Evolutionary conservation across 169 alveolate species (phyloP), one percentile per base, ranked within the genome.

Genomic region (Perkinsus olseni): DNA sequence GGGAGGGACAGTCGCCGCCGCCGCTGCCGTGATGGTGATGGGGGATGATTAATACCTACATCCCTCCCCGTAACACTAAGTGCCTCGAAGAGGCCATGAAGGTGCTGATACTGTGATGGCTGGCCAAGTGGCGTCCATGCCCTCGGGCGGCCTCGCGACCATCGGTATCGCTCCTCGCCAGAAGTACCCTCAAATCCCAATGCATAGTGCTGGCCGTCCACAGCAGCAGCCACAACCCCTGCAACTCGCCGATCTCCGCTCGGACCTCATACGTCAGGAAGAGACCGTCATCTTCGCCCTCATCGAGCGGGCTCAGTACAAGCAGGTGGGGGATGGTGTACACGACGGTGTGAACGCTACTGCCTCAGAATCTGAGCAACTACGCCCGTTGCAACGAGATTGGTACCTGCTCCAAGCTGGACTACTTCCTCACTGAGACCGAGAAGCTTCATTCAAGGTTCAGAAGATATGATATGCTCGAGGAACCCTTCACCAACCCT

Each of bases 211-310:
- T 8, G 17, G 82, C 17, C 1, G 31, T 62, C 62, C 24, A 45
- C 82, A 3, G 1, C 28, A 24, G 10, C 82, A 62, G 82, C 82
- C 82, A 3, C 31, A 62, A 24, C 82, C 82, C n/a, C 92, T 91
- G 28, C 36, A 91, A 17, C 92, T 91, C 38, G 8, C 62, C 92
- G 74, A 91, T 62, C 39, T 91, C 74, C 48, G 92, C 13, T 24
- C 38, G 37, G 92, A 91, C 20, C 92, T 91, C 1, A 91, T 91
- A 6, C 92, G 92, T 36, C 92, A 38, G 20, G 92, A 91, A 62
- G 92, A 91, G 92, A 91, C 92, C 38, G 36, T 91, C 50, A 91
- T 91, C 20, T 91, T 91, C 20, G 92, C 92, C 21, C 92, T 91
- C 74, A 91, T 91, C 24, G 92, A 91, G 20, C 24, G 92, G 3